A percentile compares a stretch with the other conserved stretches of the same genome.
Evolutionary conservation across 805 yeast species (phyloP).

Genomic region (Starmerella tilneyi): DNA sequence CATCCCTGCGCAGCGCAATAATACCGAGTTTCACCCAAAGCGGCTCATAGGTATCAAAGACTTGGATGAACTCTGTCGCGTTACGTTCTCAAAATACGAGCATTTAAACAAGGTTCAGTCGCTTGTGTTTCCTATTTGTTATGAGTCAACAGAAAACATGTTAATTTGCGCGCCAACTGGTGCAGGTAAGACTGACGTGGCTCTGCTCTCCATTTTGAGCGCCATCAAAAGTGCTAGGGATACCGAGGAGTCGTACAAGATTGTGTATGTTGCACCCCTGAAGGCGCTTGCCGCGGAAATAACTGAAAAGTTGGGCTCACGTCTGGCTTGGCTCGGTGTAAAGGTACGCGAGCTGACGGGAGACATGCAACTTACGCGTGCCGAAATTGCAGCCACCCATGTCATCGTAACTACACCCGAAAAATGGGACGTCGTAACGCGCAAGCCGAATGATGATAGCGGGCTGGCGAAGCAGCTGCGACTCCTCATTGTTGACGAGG

Average conservation of each 20-base stretch:
- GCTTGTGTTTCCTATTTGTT: constrained; percentile 82
- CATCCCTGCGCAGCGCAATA: constrained; percentile 51
- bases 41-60: constrained; percentile 48
- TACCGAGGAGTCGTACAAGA: constrained; percentile 71
- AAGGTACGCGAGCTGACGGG: constrained; percentile 84
- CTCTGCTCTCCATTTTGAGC: constrained; percentile 67
- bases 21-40: constrained; percentile 33
- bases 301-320: constrained; percentile 73
- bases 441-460: constrained; percentile 82
- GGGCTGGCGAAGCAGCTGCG: constrained; percentile 77
- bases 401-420: constrained; percentile 91
- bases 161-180: constrained; percentile 96
- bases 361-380: constrained; percentile 81
- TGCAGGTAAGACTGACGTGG: constrained; percentile 95
- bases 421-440: constrained; percentile 95
- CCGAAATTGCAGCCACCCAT: constrained; percentile 73
- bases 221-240: constrained; percentile 40
- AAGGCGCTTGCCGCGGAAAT: constrained; percentile 95
- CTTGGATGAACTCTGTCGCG: constrained; percentile 67
- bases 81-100: constrained; percentile 71
- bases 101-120: constrained; percentile 82
- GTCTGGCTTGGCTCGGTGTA: constrained; percentile 75
- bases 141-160: constrained; percentile 89
- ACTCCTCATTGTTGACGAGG: constrained; percentile 86
- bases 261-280: constrained; percentile 85